Evolutionary conservation across 139 green algal species (phyloP), one percentile per base, ranked within the genome.

Genomic region (Penium margaritaceum): DNA sequence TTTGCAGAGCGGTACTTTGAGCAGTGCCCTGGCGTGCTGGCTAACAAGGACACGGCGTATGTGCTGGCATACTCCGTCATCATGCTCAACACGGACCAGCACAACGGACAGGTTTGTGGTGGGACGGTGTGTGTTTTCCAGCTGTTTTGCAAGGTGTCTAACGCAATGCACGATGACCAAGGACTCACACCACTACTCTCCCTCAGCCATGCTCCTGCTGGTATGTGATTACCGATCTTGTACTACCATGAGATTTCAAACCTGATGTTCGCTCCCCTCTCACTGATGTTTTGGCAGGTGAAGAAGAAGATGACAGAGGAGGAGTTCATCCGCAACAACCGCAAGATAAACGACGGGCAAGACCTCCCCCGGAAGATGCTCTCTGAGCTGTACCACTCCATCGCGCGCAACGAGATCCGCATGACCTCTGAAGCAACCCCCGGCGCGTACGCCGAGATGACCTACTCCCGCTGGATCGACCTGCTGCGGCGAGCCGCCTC

Each of bases 31-130:
- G 7, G 7, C 6, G 24, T 70, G 5, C 37, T 80, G 2, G 74
- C 69, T 1, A 69, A 83, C 27, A 74, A 84, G 0, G 89, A 94
- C 69, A 86, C 85, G 2, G 89, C 85, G 34, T 92, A 91, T 66
- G 84, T 94, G 36, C 80, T 94, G 2, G 85, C 83, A 12, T 94
- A 93, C 72, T 89, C 81, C 5, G 80, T 90, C 65, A 91, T 94
- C 77, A 91, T 94, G 86, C 84, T 94, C 65, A 92, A 94, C 81
- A 94, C 89, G n/a, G 89, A 94, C 69, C 79, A 85, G 82, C 89
- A 94, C 81, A 94, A 94, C 72, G 14, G 36, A 5, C 35, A 70
- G 14, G 27, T 43, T 9, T 9, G 54, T 63, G 54, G n/a, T n/a
- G n/a, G n/a, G n/a, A n/a, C n/a, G n/a, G n/a, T n/a, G n/a, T n/a